Evolutionary conservation across 1,139 yeast species (phyloP).

Genomic region (Kodamaea anthophila): DNA sequence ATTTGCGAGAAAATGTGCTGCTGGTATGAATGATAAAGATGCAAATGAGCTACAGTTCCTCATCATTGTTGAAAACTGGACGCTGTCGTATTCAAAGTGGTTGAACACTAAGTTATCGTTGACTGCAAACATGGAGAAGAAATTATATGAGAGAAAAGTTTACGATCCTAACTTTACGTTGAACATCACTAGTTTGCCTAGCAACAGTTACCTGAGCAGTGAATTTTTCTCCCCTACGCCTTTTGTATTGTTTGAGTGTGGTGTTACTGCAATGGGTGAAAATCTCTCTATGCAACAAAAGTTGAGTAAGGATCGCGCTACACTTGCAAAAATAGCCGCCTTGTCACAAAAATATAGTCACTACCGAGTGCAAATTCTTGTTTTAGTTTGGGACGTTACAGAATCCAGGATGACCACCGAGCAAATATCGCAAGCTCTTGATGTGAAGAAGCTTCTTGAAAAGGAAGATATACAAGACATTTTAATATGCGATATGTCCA

Average conservation of each 20-base stretch:
- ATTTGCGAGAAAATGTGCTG: slow-evolving; percentile 20
- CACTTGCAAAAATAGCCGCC: slow-evolving; percentile 33
- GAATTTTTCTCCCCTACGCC: slow-evolving; percentile 33
- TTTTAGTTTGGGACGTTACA: slow-evolving; percentile 35
- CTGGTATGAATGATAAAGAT: no score
- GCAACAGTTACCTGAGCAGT: slow-evolving; percentile 26
- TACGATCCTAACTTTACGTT: slow-evolving; percentile 20
- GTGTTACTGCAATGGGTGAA: slow-evolving; percentile 21
- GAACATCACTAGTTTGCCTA: slow-evolving; percentile 34
- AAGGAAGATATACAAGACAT: slow-evolving; percentile 17
- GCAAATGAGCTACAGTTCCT: slow-evolving; percentile 23
- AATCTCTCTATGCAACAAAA: slow-evolving; percentile 20
- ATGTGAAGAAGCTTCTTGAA: slow-evolving; percentile 10
- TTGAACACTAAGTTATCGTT: slow-evolving; percentile 35
- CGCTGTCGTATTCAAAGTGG: slow-evolving; percentile 40
- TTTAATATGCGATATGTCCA: slow-evolving; percentile 33
- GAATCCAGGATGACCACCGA: slow-evolving; percentile 14
- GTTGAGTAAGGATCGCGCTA: slow-evolving; percentile 29
- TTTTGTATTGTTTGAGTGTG: slow-evolving; percentile 44
- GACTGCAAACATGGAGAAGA: slow-evolving; percentile 20
- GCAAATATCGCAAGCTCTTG: slow-evolving; percentile 16
- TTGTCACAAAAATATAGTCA: slow-evolving; percentile 31
- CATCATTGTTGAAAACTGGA: slow-evolving; percentile 42
- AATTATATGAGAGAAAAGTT: slow-evolving; percentile 22
- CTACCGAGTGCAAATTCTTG: slow-evolving; percentile 31